Base-by-base conservation (phyloP, 495 filamentous ascomycete species). In the Astrothelium subdiscretum region DNA sequence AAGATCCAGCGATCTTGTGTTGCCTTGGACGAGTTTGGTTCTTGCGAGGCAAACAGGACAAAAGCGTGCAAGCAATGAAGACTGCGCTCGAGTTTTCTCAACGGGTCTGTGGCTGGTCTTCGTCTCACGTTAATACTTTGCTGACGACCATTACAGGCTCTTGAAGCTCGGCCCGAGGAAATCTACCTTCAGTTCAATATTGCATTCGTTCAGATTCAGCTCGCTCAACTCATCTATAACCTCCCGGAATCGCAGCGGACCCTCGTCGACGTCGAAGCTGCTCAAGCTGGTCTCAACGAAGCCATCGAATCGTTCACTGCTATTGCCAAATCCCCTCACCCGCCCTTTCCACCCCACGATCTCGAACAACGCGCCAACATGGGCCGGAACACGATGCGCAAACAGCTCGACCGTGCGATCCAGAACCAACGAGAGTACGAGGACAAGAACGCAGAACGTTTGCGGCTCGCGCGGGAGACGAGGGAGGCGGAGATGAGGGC, bases 11-110 rank as follows among this genome's bases (percentile, higher is more conserved):
- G 62, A 89, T 96, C 59, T 74, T 98, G 32, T 89, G 90, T 22
- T 97, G 95, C 69, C 83, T 98, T 38, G 92, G 92, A 8, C 87
- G 94, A n/a, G 91, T 92, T 0, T 97, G 92, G 90, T 80, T 92
- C 60, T 80, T 91, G 48, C 88, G 85, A 73, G 94, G 90, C 22
- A 89, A 90, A 66, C 81, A 85, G 61, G 94, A 98, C 65, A 85
- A 85, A 68, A 88, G 77, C 62, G 69, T 94, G 20, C 75, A 85
- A 5, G 86, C 86, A n/a, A 92, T 95, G 79, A 90, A 90, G 70
- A 88, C 81, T 13, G 84, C 91, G 4, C 78, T 97, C n/a, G 86
- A 91, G 32, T 95, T 91, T 70, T 91, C 94, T 3, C 83, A 88
- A 66, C 88, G 81, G 75, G 85, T 85, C 69, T 62, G 76, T 67